Conservation (phyloP, 139 green algal species). For the Deuterostichococcus epilithicus region DNA sequence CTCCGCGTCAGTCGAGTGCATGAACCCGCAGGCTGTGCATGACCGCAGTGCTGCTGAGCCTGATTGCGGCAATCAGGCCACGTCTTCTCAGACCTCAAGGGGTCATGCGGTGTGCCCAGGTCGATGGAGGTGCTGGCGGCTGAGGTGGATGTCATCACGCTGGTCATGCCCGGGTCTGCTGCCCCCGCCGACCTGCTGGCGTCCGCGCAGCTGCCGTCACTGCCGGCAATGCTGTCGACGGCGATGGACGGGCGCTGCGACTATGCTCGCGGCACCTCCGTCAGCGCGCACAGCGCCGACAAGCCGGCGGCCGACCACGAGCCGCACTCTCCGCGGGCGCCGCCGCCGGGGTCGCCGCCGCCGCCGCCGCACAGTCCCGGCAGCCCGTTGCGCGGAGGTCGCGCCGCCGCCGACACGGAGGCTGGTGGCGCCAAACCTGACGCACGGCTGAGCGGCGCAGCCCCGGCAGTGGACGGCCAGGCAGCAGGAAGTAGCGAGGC, state of each 20-base stretch:
- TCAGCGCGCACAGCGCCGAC: not conserved
- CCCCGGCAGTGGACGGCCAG: too few relatives aligned
- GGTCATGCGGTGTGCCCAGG: slow-evolving; percentile 8
- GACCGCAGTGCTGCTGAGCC: not conserved
- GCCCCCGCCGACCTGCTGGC: slow-evolving; percentile 10
- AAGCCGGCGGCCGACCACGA: not conserved
- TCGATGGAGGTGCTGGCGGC: slow-evolving; percentile 27
- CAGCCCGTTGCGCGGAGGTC: not conserved
- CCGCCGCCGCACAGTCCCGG: not conserved
- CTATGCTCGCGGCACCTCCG: not conserved
- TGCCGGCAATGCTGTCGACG: slow-evolving; percentile 14
- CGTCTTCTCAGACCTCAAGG: too few relatives aligned
- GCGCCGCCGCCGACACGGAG: too few relatives aligned
- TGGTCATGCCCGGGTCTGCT: slow-evolving; percentile 36
- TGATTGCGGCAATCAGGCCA: not conserved
- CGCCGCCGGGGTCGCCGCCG: too few relatives aligned
- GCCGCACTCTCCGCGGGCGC: too few relatives aligned
- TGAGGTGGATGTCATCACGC: slow-evolving; percentile 22
- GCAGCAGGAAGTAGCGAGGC: too few relatives aligned
- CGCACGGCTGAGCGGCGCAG: too few relatives aligned
- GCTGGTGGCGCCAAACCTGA: too few relatives aligned
- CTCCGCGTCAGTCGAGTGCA: slow-evolving; percentile 17
- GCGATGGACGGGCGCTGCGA: slow-evolving; percentile 3
- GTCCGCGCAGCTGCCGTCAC: slow-evolving; percentile 3
- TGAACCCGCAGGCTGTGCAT: not conserved